These are phyloP conservation scores for Phytophthora boehmeriae DNA, from an alignment of 352 stramenopile species.

Conservation along the genomic window DNA sequence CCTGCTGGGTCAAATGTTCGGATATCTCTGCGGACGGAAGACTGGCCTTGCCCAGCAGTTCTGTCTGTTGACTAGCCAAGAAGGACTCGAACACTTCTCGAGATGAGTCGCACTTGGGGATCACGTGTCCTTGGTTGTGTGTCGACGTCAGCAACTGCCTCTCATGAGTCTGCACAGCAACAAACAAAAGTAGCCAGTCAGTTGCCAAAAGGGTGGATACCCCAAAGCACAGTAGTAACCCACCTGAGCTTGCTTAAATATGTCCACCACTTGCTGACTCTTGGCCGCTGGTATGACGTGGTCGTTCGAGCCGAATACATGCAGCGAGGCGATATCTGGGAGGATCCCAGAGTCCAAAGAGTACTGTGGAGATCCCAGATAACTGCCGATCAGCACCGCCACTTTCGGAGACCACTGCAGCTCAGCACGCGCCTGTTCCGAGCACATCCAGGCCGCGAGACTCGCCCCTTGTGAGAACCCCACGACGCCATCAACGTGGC, in stretches of 20 bases:
- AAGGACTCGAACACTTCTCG: conserved; percentile 61
- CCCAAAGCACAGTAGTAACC: conserved; percentile 1
- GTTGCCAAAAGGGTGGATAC: neutral
- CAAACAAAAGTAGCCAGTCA: conserved; percentile 9
- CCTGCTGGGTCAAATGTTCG: conserved; percentile 26
- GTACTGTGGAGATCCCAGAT: conserved; percentile 67
- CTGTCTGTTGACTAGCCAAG: conserved; percentile 32
- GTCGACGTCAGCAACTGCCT: conserved; percentile 60
- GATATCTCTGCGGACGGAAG: conserved; percentile 22
- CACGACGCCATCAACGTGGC: conserved; percentile 77
- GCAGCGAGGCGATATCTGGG: conserved; percentile 62
- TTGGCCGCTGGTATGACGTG: conserved; percentile 77
- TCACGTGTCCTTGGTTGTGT: conserved; percentile 80
- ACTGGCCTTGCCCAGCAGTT: conserved; percentile 24
- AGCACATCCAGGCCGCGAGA: conserved; percentile 83
- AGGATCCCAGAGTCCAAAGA: conserved; percentile 54
- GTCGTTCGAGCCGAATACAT: conserved; percentile 84
- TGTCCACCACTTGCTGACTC: conserved; percentile 68
- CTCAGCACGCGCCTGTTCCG: conserved; percentile 59
- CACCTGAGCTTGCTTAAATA: conserved; percentile 67
- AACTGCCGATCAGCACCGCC: conserved; percentile 79
- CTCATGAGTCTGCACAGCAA: conserved; percentile 32
- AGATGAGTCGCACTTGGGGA: conserved; percentile 74
- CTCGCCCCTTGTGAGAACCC: conserved; percentile 85
- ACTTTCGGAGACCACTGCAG: conserved; percentile 73